Evolutionary conservation across 2,329 filamentous ascomycete species (phyloP).

Genomic region (Paracoccidioides lutzii): DNA sequence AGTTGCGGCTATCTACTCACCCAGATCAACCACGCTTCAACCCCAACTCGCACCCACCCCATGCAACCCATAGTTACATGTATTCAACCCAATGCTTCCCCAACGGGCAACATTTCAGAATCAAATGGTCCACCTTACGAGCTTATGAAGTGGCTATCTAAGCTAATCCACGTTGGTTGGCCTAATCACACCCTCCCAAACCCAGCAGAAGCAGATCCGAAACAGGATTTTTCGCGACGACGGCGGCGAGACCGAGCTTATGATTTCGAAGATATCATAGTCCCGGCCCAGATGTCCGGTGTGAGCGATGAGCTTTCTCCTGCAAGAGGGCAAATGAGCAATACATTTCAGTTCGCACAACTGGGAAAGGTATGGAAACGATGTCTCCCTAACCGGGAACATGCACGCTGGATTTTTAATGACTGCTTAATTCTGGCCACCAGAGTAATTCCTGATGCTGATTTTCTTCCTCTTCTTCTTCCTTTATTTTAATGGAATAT

Average conservation of each 20-base stretch:
- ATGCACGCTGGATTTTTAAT: background rate
- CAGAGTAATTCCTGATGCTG: background rate
- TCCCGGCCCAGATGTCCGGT: conserved; percentile 16
- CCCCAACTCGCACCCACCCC: background rate
- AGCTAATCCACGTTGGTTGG: background rate
- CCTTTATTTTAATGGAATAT: background rate
- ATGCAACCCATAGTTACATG: background rate
- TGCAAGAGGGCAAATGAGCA: background rate
- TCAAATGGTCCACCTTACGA: background rate
- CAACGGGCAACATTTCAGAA: background rate
- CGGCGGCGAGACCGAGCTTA: background rate
- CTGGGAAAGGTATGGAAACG: background rate
- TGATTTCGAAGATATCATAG: conserved; percentile 1
- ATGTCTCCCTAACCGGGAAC: background rate
- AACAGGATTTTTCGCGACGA: background rate
- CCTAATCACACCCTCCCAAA: background rate
- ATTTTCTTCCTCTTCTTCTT: background rate
- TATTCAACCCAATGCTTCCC: background rate
- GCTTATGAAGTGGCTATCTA: conserved; percentile 1
- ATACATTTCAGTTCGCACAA: background rate
- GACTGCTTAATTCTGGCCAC: background rate
- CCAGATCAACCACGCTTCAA: background rate
- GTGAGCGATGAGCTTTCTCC: conserved; percentile 11
- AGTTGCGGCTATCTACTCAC: no score
- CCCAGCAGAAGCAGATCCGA: background rate